These are phyloP conservation scores for Dentipellis fragilis DNA, from an alignment of 768 basidiomycete genomes.

Conservation along the genomic window DNA sequence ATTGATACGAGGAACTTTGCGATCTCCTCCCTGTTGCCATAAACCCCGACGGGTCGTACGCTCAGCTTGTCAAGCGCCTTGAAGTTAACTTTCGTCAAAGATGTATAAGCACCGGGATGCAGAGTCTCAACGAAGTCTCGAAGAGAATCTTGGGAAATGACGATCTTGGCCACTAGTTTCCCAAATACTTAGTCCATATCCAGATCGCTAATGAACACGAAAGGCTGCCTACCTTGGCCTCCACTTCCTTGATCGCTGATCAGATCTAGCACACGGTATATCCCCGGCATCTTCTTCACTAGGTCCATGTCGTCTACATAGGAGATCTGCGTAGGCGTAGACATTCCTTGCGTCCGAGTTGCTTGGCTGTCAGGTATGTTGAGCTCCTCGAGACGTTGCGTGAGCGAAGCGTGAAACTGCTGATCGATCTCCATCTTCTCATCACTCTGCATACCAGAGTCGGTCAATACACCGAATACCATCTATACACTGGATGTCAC, in stretches of 20 bases:
- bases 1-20: slow-evolving; percentile 31
- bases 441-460: no score
- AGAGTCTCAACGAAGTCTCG: slow-evolving; percentile 36
- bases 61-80: slow-evolving; percentile 33
- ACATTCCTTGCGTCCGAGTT: no score
- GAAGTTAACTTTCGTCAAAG: slow-evolving; percentile 50
- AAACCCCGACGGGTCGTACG: slow-evolving; percentile 45
- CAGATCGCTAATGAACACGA: neutral
- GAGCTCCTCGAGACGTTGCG: no score
- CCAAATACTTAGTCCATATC: neutral
- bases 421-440: no score
- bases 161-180: slow-evolving; percentile 48
- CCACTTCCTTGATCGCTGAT: slow-evolving; percentile 40
- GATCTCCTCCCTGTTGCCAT: slow-evolving; percentile 45
- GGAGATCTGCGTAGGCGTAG: no score
- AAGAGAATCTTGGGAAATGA: slow-evolving; percentile 45
- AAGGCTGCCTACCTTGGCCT: slow-evolving; percentile 33
- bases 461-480: no score
- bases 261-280: slow-evolving; percentile 45
- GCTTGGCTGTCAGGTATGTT: no score
- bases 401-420: no score
- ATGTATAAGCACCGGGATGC: slow-evolving; percentile 40
- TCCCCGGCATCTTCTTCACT: no score
- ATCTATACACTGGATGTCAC: no score
- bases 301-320: no score